A percentile compares a stretch with the other conserved stretches of the same genome.
These are phyloP conservation scores for Ascomycota sp. DNA, from an alignment of 2,329 filamentous ascomycete species.

Conservation along the genomic window DNA sequence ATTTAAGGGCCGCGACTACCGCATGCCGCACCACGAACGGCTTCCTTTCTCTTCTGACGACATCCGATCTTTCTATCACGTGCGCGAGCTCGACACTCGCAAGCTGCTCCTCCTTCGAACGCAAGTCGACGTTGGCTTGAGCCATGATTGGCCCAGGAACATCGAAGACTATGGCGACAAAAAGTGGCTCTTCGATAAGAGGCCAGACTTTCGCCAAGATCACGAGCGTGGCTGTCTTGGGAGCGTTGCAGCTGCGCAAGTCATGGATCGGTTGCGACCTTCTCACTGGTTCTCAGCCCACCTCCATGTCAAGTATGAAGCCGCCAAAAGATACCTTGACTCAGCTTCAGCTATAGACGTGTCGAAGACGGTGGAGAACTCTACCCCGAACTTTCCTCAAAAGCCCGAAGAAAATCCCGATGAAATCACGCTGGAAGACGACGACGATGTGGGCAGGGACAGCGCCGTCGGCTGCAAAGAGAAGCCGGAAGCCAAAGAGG, in stretches of 20 bases:
- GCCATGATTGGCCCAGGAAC: constrained; percentile 82
- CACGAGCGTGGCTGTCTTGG: constrained; percentile 55
- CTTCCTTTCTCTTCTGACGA: constrained; percentile 64
- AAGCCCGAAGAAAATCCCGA: constrained; percentile 30
- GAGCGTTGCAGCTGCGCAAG: constrained; percentile 53
- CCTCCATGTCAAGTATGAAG: constrained; percentile 70
- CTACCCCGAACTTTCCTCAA: too few relatives aligned
- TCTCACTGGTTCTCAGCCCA: constrained; percentile 86
- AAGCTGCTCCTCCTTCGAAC: constrained; percentile 69
- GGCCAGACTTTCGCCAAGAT: constrained; percentile 54
- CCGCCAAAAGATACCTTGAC: constrained; percentile 35
- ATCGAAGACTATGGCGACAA: constrained; percentile 61
- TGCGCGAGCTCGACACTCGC: constrained; percentile 72
- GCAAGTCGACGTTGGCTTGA: constrained; percentile 76
- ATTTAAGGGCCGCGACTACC: constrained; percentile 80
- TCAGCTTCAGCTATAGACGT: background rate
- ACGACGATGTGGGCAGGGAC: constrained; percentile 11
- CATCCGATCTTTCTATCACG: constrained; percentile 66
- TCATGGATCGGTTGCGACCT: constrained; percentile 63
- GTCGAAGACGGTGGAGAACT: too few relatives aligned
- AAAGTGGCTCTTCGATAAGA: constrained; percentile 44
- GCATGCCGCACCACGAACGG: constrained; percentile 61
- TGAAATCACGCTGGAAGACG: constrained; percentile 48
- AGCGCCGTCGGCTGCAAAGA: constrained; percentile 1
- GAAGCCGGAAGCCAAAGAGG: background rate